phyloP scores from a whole-genome alignment of 1,284 basidiomycete genomes.

The Malassezia restricta region DNA sequence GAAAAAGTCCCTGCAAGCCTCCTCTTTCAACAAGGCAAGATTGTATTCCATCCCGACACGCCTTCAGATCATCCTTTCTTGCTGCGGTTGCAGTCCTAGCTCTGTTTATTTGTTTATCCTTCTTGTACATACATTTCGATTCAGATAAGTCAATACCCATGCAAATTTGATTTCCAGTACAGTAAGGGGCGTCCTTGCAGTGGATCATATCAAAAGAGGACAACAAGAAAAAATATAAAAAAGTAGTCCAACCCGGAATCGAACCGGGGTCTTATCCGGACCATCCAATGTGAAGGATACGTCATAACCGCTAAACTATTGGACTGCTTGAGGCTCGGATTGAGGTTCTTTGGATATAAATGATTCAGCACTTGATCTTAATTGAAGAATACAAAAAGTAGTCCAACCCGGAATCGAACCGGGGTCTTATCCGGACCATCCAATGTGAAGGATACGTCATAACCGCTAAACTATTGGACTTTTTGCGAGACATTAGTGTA shows the following conservation, averaged over 20 bases:
- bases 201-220: not conserved
- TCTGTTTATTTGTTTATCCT: no score
- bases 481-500: no score
- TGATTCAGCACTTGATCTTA: no score
- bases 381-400: conserved; percentile 13
- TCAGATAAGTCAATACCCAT: no score
- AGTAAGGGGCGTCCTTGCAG: not conserved
- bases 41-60: conserved; percentile 77
- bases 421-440: conserved; percentile 16
- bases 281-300: conserved; percentile 16
- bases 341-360: not conserved
- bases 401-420: conserved; percentile 21
- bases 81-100: not conserved
- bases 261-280: conserved; percentile 20
- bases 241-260: conserved; percentile 19
- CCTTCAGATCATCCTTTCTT: conserved; percentile 47
- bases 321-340: not conserved
- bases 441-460: conserved; percentile 20
- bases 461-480: conserved; percentile 19
- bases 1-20: conserved; percentile 18
- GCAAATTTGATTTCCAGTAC: not conserved
- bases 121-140: no score
- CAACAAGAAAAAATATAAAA: conserved; percentile 1
- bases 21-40: conserved; percentile 52
- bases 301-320: conserved; percentile 19